Evolutionary conservation across 148 eudicot species (phyloP), one percentile per base, ranked within the genome.

Genomic region (Dysphania ambrosioides): DNA sequence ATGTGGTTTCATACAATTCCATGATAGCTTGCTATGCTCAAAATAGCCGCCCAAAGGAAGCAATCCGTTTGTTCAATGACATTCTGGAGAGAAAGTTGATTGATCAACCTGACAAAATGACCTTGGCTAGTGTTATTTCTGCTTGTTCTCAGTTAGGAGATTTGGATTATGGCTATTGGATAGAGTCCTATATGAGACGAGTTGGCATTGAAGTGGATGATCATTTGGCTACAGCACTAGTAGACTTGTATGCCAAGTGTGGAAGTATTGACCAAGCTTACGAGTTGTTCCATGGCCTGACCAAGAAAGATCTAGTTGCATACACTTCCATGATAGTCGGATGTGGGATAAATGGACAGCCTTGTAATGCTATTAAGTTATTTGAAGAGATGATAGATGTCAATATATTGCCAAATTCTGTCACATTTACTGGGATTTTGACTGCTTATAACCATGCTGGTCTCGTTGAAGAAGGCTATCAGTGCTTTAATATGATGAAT

Each of bases 1-100:
- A 86, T 67, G 79, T 82, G 35, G 66, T 86, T 29, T 42, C 84
- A 41, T 93, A 79, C 70, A 93, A 89, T 80, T 83, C 97, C 62
- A 93, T 91, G 98, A 88, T 93, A 41, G 85, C 97, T 61, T 93
- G 97, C 82, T 91, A 81, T 78, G 77, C 98, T 47, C 96, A 91
- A 72, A 93, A 91, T 73, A 77, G 90, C 73, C 77, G 76, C 49
- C 78, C 94, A 26, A 83, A 83, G 73, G 97, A 91, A 77, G 98
- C 98, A 38, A 79, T 93, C 60, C 70, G 76, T 62, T 68, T 93
- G 75, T 91, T 91, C 72, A 78, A 84, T 36, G 81, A 82, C 67
- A 88, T 93, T 89, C 78, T 86, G 38, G 66, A 71, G 42, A 71
- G 83, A 7, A 53, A 76, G 55, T 72, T 78, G 2, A 77, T 74